Evolutionary conservation across 2,329 filamentous ascomycete species (phyloP).

Genomic region (Coniosporium tulheliwenetii): DNA sequence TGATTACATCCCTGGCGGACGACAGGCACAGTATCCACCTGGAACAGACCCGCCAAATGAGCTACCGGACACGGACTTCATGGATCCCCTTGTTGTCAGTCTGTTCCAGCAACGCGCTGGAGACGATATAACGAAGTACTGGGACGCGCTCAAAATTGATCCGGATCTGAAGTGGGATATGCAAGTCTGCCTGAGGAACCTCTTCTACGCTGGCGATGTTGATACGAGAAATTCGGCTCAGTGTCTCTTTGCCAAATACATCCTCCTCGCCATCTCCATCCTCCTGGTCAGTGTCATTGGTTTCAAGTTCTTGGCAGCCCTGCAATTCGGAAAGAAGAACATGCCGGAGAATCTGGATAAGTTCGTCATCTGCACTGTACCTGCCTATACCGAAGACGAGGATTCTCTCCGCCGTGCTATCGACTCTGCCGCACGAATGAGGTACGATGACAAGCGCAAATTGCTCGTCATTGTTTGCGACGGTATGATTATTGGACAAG

Average conservation of each 20-base stretch:
- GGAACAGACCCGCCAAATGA: slow-evolving; percentile 34
- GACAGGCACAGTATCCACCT: slow-evolving; percentile 41
- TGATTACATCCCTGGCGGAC: slow-evolving; percentile 63
- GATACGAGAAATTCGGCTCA: slow-evolving; percentile 77
- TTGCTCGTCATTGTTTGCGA: slow-evolving; percentile 85
- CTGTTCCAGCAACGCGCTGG: slow-evolving; percentile 68
- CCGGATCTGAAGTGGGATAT: slow-evolving; percentile 46
- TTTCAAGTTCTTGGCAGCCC: slow-evolving; percentile 93
- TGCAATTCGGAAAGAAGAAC: slow-evolving; percentile 86
- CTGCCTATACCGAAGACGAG: slow-evolving; percentile 95
- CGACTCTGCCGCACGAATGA: slow-evolving; percentile 88
- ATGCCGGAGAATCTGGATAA: slow-evolving; percentile 94
- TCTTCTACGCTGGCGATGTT: slow-evolving; percentile 85
- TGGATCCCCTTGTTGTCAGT: slow-evolving; percentile 56
- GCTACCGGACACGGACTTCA: slow-evolving; percentile 54
- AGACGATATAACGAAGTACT: slow-evolving; percentile 67
- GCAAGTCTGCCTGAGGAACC: slow-evolving; percentile 74
- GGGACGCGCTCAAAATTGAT: slow-evolving; percentile 53
- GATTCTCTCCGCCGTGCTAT: slow-evolving; percentile 93
- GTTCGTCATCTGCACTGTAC: slow-evolving; percentile 95
- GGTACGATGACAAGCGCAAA: slow-evolving; percentile 97
- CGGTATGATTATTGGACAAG: slow-evolving; percentile 98
- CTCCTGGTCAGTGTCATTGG: slow-evolving; percentile 67
- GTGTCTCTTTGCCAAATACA: slow-evolving; percentile 80
- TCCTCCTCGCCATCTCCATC: slow-evolving; percentile 62